These are phyloP conservation scores for Hevea brasiliensis DNA, from an alignment of 345 rosid genomes.

Conservation along the genomic window DNA sequence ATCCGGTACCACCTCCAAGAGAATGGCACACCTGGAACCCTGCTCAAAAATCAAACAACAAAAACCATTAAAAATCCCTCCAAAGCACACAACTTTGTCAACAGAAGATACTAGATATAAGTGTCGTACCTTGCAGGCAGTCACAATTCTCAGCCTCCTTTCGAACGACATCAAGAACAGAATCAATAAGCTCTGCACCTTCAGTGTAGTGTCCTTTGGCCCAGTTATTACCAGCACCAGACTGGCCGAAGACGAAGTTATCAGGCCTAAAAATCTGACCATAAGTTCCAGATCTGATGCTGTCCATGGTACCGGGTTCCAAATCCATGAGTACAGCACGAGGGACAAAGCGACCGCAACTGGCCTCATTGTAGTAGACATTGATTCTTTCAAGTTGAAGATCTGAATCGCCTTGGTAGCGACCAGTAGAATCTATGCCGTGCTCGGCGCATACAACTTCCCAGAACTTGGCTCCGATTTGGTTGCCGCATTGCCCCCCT, in stretches of 20 bases:
- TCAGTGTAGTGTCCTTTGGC: constrained; percentile 35
- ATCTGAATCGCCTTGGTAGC: constrained; percentile 23
- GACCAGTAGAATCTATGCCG: constrained; percentile 30
- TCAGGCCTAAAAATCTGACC: constrained; percentile 33
- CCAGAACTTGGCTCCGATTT: constrained; percentile 34
- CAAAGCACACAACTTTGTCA: neutral
- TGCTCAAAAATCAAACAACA: neutral
- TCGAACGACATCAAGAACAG: constrained; percentile 32
- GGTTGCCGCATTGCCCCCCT: constrained; percentile 35
- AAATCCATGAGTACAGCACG: constrained; percentile 36
- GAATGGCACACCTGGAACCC: constrained; percentile 35
- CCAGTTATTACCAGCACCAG: constrained; percentile 35
- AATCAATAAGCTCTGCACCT: constrained; percentile 33
- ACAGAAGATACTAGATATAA: neutral
- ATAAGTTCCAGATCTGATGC: constrained; percentile 27
- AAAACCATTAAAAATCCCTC: neutral
- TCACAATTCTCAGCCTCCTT: constrained; percentile 34
- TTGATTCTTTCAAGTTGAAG: constrained; percentile 32
- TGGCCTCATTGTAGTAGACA: constrained; percentile 32
- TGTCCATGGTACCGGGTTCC: constrained; percentile 36
- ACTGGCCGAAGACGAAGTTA: constrained; percentile 32
- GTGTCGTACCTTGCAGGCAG: constrained; percentile 27
- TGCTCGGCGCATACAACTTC: constrained; percentile 31
- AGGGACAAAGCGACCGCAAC: constrained; percentile 32
- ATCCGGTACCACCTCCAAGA: constrained; percentile 36